Percentiles rank a stretch among this genome's conserved stretches.
Conservation (phyloP, 495 filamentous ascomycete species). For the Amniculicola lignicola region DNA sequence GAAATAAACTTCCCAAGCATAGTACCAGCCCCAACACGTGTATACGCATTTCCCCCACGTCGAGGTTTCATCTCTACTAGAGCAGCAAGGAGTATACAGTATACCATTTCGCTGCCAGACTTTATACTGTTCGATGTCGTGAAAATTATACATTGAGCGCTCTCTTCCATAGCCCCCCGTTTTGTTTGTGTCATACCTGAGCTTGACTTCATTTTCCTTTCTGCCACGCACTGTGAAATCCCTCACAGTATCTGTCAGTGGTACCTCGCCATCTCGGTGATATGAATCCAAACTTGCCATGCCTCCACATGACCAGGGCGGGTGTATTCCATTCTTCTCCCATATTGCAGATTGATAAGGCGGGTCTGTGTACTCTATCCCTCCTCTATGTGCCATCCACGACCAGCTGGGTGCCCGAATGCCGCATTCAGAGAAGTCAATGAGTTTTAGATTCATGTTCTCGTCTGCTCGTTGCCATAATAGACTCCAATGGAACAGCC, state of each 20-base stretch:
- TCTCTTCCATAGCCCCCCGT: neutral
- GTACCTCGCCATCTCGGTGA: neutral
- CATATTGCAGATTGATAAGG: neutral
- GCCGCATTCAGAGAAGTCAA: neutral
- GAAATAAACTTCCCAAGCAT: constrained; percentile 7
- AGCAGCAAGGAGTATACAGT: constrained; percentile 9
- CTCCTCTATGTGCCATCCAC: constrained; percentile 30
- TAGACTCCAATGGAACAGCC: constrained; percentile 13
- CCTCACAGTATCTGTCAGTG: neutral
- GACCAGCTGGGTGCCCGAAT: constrained; percentile 14
- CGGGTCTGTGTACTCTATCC: constrained; percentile 19
- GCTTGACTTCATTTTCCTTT: constrained; percentile 1
- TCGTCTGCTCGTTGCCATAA: constrained; percentile 14
- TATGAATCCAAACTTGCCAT: neutral
- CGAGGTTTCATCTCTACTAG: neutral
- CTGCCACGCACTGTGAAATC: constrained; percentile 3
- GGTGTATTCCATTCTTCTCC: neutral
- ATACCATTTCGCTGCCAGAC: neutral
- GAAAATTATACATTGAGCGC: constrained; percentile 2
- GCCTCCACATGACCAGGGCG: neutral
- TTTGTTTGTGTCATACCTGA: neutral
- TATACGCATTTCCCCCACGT: neutral
- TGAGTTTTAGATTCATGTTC: neutral
- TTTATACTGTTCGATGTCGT: neutral
- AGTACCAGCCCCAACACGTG: constrained; percentile 3